Conservation (phyloP, 2,329 filamentous ascomycete species). For the Calonectria hawksworthii region DNA sequence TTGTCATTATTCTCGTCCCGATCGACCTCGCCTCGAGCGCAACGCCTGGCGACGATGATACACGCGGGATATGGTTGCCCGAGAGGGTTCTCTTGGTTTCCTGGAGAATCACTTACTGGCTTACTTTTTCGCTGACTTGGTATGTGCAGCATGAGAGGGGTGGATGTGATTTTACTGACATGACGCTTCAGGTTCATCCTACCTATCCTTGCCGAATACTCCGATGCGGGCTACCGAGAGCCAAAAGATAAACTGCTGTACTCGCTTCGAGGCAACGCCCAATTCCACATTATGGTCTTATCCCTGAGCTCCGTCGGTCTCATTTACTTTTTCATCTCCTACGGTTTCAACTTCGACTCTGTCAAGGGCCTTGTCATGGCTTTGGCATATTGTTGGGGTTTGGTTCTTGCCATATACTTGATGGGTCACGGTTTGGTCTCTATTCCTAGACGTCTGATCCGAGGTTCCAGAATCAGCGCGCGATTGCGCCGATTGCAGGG, state of each 20-base stretch:
- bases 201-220: conserved; percentile 93
- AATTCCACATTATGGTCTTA: conserved; percentile 88
- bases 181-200: conserved; percentile 80
- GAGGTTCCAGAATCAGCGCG: conserved; percentile 82
- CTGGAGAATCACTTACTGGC: conserved; percentile 97
- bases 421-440: conserved; percentile 98
- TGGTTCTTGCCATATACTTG: conserved; percentile 92
- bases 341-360: conserved; percentile 78
- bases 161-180: conserved; percentile 30
- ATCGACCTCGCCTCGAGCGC: conserved; percentile 95
- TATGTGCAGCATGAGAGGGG: conserved; percentile 55
- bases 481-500: conserved; percentile 82
- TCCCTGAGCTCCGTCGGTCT: conserved; percentile 78
- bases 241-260: conserved; percentile 85
- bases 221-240: conserved; percentile 93
- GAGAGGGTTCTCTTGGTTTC: conserved; percentile 83
- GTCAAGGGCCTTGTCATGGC: conserved; percentile 93
- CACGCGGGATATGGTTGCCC: conserved; percentile 89
- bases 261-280: conserved; percentile 87
- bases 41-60: conserved; percentile 76
- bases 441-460: conserved; percentile 85
- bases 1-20: conserved; percentile 91
- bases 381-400: conserved; percentile 92
- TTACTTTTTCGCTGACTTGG: conserved; percentile 97
- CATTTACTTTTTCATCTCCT: conserved; percentile 85